phyloP scores from a whole-genome alignment of 345 rosid genomes.

The Cardiospermum halicacabum region DNA sequence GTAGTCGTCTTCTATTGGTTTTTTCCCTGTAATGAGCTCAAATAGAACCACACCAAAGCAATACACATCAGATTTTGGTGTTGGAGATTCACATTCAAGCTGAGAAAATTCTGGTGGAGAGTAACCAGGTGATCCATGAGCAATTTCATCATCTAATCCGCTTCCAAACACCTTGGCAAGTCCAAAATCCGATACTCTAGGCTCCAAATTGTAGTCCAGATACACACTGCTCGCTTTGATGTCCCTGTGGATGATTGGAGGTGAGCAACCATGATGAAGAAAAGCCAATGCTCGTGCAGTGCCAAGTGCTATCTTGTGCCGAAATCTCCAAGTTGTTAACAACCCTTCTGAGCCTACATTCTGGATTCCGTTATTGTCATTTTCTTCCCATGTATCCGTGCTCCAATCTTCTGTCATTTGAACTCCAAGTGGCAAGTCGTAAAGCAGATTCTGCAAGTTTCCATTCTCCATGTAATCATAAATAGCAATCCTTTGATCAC shows the following conservation, averaged over 20 bases:
- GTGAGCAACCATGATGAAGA: conserved; percentile 94
- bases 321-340: conserved; percentile 70
- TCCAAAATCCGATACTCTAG: conserved; percentile 87
- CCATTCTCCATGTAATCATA: conserved; percentile 98
- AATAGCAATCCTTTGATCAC: conserved; percentile 91
- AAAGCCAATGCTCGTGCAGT: conserved; percentile 89
- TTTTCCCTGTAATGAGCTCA: conserved; percentile 81
- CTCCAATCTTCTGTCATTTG: conserved; percentile 86
- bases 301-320: conserved; percentile 85
- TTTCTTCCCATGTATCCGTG: conserved; percentile 82
- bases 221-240: conserved; percentile 88
- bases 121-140: conserved; percentile 72
- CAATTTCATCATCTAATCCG: conserved; percentile 62
- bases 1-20: conserved; percentile 64
- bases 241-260: conserved; percentile 79
- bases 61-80: conserved; percentile 81
- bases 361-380: conserved; percentile 50
- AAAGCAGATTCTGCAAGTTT: conserved; percentile 83
- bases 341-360: conserved; percentile 57
- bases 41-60: conserved; percentile 85
- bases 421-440: conserved; percentile 81
- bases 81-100: conserved; percentile 49
- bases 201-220: conserved; percentile 76
- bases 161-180: conserved; percentile 77
- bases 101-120: conserved; percentile 74